Conservation (phyloP, 2,329 filamentous ascomycete genomes). For the Hypomyces rosellus region DNA sequence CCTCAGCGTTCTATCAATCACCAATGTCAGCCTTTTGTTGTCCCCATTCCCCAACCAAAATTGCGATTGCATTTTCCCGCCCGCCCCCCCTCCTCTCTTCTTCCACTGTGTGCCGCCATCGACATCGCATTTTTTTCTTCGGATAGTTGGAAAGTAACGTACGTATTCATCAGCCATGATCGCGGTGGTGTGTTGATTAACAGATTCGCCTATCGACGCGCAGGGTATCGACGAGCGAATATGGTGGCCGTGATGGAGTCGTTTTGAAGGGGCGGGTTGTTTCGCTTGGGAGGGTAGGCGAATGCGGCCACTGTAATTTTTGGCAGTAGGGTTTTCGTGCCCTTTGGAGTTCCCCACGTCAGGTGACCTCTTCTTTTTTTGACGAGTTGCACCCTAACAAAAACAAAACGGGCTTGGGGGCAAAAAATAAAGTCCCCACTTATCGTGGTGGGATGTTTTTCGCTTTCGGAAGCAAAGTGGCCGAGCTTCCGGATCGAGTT, state of each 20-base stretch:
- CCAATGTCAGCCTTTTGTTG: constrained; percentile 23
- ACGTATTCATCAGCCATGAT: constrained; percentile 92
- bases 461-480: no score
- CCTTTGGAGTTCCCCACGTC: constrained; percentile 29
- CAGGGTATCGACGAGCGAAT: constrained; percentile 37
- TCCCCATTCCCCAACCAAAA: background rate
- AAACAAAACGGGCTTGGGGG: no score
- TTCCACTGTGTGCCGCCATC: no score
- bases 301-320: constrained; percentile 28
- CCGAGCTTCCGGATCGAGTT: no score
- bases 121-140: constrained; percentile 2
- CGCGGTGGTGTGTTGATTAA: constrained; percentile 40
- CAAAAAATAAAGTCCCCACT: no score
- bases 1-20: constrained; percentile 76
- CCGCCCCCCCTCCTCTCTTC: background rate
- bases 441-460: no score
- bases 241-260: constrained; percentile 32
- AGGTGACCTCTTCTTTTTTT: constrained; percentile 20
- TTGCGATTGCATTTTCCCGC: background rate
- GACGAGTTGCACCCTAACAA: constrained; percentile 2
- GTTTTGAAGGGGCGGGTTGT: constrained; percentile 23
- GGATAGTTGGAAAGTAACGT: constrained; percentile 38
- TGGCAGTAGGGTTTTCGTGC: constrained; percentile 35
- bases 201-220: constrained; percentile 39
- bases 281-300: constrained; percentile 22